phyloP scores from a whole-genome alignment of 2,329 filamentous ascomycete genomes.

The Aspergillaceae sp. region DNA sequence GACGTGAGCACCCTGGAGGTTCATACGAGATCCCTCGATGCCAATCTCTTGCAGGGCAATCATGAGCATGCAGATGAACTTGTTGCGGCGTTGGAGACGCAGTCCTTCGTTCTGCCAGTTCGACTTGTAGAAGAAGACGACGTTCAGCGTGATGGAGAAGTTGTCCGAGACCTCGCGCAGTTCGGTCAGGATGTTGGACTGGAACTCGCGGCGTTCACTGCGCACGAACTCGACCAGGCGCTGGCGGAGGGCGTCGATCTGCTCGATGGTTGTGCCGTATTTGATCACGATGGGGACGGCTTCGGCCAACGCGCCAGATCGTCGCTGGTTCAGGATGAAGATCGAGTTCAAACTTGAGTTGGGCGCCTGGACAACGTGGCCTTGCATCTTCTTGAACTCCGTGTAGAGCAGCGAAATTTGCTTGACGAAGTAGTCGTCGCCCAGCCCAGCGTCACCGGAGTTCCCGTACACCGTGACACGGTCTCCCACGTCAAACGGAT shows the following conservation, averaged over 20 bases:
- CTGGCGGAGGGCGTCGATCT: slow-evolving; percentile 73
- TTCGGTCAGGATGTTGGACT: slow-evolving; percentile 77
- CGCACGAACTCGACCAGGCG: slow-evolving; percentile 76
- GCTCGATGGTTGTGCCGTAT: slow-evolving; percentile 73
- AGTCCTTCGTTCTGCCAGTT: slow-evolving; percentile 94
- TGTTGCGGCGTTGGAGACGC: slow-evolving; percentile 82
- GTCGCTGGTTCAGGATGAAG: slow-evolving; percentile 90
- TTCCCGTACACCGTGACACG: slow-evolving; percentile 87
- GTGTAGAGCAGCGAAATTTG: slow-evolving; percentile 89
- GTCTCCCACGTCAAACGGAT: slow-evolving; percentile 93
- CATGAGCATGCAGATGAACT: slow-evolving; percentile 89
- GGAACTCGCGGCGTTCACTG: slow-evolving; percentile 81
- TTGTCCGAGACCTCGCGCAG: slow-evolving; percentile 71
- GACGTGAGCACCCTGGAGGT: slow-evolving; percentile 58
- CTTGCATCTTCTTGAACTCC: slow-evolving; percentile 98
- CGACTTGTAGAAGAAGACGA: slow-evolving; percentile 95
- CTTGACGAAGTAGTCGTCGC: slow-evolving; percentile 94
- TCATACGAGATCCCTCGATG: slow-evolving; percentile 73
- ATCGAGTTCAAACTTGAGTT: slow-evolving; percentile 89
- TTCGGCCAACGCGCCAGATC: slow-evolving; percentile 80
- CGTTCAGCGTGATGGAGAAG: slow-evolving; percentile 77
- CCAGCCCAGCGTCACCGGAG: slow-evolving; percentile 65
- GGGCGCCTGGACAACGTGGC: slow-evolving; percentile 88
- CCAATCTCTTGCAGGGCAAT: slow-evolving; percentile 71
- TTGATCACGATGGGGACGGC: slow-evolving; percentile 75